A percentile compares a stretch with the other conserved stretches of the same genome.
These are phyloP conservation scores for Cylindrotheca closterium DNA, from an alignment of 108 stramenopile species.

Conservation along the genomic window DNA sequence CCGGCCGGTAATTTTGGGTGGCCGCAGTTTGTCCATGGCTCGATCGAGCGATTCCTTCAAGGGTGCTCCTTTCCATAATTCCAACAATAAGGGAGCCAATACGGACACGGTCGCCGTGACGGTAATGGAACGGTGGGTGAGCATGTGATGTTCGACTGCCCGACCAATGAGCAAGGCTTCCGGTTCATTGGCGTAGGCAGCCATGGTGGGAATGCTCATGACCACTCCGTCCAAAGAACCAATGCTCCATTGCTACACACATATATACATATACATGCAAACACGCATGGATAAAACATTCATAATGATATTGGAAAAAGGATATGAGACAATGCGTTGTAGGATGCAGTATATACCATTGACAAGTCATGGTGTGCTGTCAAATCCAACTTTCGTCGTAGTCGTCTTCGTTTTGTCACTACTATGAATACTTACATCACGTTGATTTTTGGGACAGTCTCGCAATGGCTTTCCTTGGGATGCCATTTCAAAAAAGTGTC, in stretches of 20 bases:
- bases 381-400: too few species aligned
- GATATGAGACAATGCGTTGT: too few species aligned
- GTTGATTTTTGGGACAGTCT: slow-evolving; percentile 24
- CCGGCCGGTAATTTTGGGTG: slow-evolving; percentile 25
- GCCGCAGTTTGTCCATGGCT: slow-evolving; percentile 31
- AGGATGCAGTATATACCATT: too few species aligned
- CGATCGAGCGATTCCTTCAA: slow-evolving; percentile 13
- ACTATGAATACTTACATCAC: slow-evolving; percentile 8
- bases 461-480: slow-evolving; percentile 22
- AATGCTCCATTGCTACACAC: slow-evolving; percentile 15
- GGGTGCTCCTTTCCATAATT: slow-evolving; percentile 15
- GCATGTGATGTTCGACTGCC: slow-evolving; percentile 29
- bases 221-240: slow-evolving; percentile 33
- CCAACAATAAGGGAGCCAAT: slow-evolving; percentile 20
- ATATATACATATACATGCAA: too few species aligned
- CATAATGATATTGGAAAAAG: too few species aligned
- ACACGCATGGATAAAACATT: too few species aligned
- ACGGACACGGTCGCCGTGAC: slow-evolving; percentile 26
- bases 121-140: slow-evolving; percentile 26
- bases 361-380: too few species aligned
- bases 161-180: slow-evolving; percentile 27
- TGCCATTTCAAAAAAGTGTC: slow-evolving; percentile 25
- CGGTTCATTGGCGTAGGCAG: slow-evolving; percentile 26
- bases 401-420: too few species aligned
- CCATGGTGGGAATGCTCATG: slow-evolving; percentile 26